These are phyloP conservation scores for Hymenotorrendiella dingleyae DNA, from an alignment of 2,329 filamentous ascomycete species.

Conservation along the genomic window DNA sequence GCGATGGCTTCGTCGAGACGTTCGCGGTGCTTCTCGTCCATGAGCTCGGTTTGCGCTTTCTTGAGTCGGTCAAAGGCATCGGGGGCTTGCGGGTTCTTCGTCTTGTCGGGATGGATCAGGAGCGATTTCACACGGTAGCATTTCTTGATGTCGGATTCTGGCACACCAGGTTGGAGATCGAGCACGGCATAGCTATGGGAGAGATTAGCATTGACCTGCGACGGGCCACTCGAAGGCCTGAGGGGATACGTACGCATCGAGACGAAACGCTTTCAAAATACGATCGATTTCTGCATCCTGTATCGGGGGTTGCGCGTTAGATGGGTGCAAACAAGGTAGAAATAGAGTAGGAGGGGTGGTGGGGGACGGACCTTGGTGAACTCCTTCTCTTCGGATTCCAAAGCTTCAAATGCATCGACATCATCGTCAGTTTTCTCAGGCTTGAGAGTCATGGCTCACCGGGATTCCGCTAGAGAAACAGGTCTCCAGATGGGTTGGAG, in stretches of 20 bases:
- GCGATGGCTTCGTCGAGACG: conserved; percentile 91
- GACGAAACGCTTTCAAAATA: conserved; percentile 83
- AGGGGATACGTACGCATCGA: conserved; percentile 53
- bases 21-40: conserved; percentile 88
- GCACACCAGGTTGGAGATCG: conserved; percentile 89
- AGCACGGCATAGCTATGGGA: conserved; percentile 75
- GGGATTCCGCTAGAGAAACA: conserved; percentile 14
- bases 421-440: conserved; percentile 43
- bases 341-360: conserved; percentile 1
- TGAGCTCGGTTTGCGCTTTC: conserved; percentile 84
- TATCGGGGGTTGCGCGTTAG: background rate
- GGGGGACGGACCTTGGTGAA: conserved; percentile 67
- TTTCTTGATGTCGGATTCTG: conserved; percentile 92
- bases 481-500: conserved; percentile 6
- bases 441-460: conserved; percentile 29
- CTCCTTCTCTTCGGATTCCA: conserved; percentile 82
- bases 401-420: conserved; percentile 69
- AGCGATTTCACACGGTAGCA: conserved; percentile 97
- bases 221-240: background rate
- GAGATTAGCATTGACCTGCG: background rate
- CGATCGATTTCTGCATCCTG: conserved; percentile 94
- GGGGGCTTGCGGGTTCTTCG: conserved; percentile 79
- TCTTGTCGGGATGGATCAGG: conserved; percentile 98
- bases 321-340: background rate
- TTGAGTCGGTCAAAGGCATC: conserved; percentile 96